Base-by-base conservation (phyloP, 495 filamentous ascomycete genomes). In the Penicillium salamii region DNA sequence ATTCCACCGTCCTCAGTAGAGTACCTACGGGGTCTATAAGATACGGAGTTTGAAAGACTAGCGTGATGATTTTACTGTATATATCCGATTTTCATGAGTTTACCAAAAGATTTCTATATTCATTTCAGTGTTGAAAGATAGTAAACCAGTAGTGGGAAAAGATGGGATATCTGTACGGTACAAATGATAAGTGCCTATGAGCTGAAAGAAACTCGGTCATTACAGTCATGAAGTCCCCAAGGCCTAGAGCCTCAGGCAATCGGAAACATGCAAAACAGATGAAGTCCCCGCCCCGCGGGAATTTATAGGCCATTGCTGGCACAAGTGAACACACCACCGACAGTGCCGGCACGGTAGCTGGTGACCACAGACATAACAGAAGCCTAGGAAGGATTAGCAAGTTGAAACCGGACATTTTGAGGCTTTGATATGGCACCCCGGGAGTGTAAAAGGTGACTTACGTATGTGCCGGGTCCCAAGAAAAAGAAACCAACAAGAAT, bases 401-500 rank as follows among this genome's bases (percentile, higher is more conserved):
- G n/a, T n/a, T 12, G 20, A 23, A 12, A 28, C 3, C 6, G 29
- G 42, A 17, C 17, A 19, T 2, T 7, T 32, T 42, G 20, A 26
- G 24, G 20, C 23, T 24, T 33, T 8, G 13, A 36, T 41, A 6
- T 3, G 34, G 37, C 15, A 21, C n/a, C n/a, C n/a, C n/a, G n/a
- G n/a, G n/a, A n/a, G 36, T 23, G 31, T 14, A 12, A 1, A 41
- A 34, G 2, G 11, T 54, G n/a, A 72, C 84, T 87, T 46, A 84
- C 87, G 61, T 95, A 95, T 14, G 88, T 95, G 21, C 90, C 90
- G 19, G 73, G 84, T 23, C 73, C 78, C 49, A 95, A 63, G 74
- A 92, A 91, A 58, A 88, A 86, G 7, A 90, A 8, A 1, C 90
- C 90, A 31, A 86, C 78, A 15, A 80, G 3, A 42, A 90, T 90